A percentile compares a stretch with the other conserved stretches of the same genome.
Evolutionary conservation across 257 asterid species (phyloP).

Genomic region (Buddleja alternifolia): DNA sequence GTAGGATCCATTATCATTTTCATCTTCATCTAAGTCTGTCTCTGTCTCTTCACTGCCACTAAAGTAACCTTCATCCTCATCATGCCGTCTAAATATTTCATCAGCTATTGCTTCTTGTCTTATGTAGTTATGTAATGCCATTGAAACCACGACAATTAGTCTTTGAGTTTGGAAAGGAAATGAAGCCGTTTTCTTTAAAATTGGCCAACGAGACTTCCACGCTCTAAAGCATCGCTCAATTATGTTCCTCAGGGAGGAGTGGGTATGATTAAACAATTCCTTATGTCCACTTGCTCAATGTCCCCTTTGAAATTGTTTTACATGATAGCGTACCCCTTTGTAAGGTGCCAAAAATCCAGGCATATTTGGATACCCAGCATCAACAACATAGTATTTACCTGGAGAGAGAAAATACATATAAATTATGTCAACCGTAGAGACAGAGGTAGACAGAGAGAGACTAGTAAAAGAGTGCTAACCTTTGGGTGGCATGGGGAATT

Average conservation of each 20-base stretch:
- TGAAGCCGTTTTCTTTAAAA: too few species aligned
- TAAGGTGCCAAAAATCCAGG: not conserved
- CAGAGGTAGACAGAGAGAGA: too few species aligned
- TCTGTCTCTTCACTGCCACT: not conserved
- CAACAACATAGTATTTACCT: not conserved
- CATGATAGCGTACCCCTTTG: too few species aligned
- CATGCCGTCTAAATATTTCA: not conserved
- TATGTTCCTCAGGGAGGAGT: too few species aligned
- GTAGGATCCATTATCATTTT: too few species aligned
- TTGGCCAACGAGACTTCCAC: too few species aligned
- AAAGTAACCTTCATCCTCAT: not conserved
- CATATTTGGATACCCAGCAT: not conserved
- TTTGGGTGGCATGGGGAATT: not conserved
- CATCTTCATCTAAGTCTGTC: too few species aligned
- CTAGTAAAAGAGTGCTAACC: not conserved
- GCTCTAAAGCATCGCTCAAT: too few species aligned
- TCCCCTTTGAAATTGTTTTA: too few species aligned
- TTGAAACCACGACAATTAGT: not conserved
- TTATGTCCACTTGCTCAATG: too few species aligned
- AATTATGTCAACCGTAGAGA: too few species aligned
- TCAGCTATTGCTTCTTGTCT: not conserved
- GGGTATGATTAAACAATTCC: too few species aligned
- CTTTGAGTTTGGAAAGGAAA: not conserved
- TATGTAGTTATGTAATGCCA: not conserved
- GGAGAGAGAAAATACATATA: not conserved